Conservation (phyloP, 441 rosid genomes). For the Francoa sonchifolia region DNA sequence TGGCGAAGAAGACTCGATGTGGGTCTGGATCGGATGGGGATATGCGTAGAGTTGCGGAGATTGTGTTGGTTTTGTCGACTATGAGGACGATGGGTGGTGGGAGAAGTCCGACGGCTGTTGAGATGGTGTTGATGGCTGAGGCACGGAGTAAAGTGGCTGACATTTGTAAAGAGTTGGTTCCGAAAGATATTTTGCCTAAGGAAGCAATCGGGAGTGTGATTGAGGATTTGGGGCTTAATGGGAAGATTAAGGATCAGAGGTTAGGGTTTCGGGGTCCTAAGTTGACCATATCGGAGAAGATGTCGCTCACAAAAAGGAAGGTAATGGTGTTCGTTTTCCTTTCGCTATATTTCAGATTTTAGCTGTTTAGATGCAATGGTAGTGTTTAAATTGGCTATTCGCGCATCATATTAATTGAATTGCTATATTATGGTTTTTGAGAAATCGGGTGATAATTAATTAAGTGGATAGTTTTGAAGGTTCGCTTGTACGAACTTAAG, state of each 20-base stretch:
- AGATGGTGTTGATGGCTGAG: slow-evolving; percentile 56
- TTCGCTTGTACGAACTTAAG: no score
- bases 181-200: slow-evolving; percentile 44
- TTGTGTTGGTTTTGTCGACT: slow-evolving; percentile 65
- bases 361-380: slow-evolving; percentile 1
- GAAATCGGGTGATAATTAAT: no score
- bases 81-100: slow-evolving; percentile 68
- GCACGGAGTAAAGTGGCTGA: slow-evolving; percentile 61
- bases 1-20: slow-evolving; percentile 30
- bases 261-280: slow-evolving; percentile 42
- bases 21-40: slow-evolving; percentile 15
- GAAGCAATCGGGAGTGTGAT: slow-evolving; percentile 49
- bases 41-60: slow-evolving; percentile 66
- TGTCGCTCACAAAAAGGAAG: slow-evolving; percentile 51
- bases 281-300: slow-evolving; percentile 59
- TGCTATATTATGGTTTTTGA: no score
- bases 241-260: slow-evolving; percentile 46
- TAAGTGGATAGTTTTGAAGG: no score
- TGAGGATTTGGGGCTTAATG: slow-evolving; percentile 75
- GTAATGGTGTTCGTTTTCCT: no score
- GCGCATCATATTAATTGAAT: no score
- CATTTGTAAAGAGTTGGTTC: slow-evolving; percentile 39
- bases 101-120: slow-evolving; percentile 46
- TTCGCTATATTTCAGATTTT: no score
- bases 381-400: no score